Percentiles rank a stretch among this genome's conserved stretches.
These are phyloP conservation scores for Litsea cubeba DNA, from an alignment of 164 flowering plant species.

Conservation along the genomic window DNA sequence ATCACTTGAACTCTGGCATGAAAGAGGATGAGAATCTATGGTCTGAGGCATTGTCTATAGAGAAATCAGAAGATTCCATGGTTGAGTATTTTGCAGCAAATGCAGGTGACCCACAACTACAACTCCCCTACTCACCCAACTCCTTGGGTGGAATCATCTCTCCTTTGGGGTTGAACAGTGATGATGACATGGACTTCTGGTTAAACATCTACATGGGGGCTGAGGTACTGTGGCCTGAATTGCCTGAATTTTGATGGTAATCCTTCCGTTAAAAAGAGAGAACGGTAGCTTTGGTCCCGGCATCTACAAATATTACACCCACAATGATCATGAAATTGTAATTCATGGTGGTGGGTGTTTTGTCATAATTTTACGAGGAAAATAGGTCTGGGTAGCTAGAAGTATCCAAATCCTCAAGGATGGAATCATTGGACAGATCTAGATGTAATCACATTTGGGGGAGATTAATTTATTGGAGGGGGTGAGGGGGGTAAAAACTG, in stretches of 20 bases:
- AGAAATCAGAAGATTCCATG: background rate
- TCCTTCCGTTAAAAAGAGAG: too few species aligned
- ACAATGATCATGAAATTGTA: too few species aligned
- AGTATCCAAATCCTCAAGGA: too few species aligned
- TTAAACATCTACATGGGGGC: conserved; percentile 35
- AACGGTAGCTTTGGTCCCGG: too few species aligned
- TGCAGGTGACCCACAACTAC: conserved; percentile 4
- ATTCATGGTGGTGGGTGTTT: too few species aligned
- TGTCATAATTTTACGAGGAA: too few species aligned
- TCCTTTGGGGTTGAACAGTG: background rate
- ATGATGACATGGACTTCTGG: conserved; percentile 52
- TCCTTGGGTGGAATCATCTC: background rate
- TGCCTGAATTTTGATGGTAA: conserved; percentile 9
- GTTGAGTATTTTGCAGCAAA: conserved; percentile 5
- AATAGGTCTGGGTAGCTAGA: too few species aligned
- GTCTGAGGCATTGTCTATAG: conserved; percentile 26
- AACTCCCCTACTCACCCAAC: conserved; percentile 10
- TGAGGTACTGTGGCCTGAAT: conserved; percentile 21
- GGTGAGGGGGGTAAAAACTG: too few species aligned
- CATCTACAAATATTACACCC: too few species aligned
- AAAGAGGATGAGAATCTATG: conserved; percentile 48
- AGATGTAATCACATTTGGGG: too few species aligned
- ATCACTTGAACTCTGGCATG: conserved; percentile 18
- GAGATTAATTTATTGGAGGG: too few species aligned
- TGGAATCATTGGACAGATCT: too few species aligned